Conservation (phyloP, 2,329 filamentous ascomycete species). For the Xylariaceae sp. region DNA sequence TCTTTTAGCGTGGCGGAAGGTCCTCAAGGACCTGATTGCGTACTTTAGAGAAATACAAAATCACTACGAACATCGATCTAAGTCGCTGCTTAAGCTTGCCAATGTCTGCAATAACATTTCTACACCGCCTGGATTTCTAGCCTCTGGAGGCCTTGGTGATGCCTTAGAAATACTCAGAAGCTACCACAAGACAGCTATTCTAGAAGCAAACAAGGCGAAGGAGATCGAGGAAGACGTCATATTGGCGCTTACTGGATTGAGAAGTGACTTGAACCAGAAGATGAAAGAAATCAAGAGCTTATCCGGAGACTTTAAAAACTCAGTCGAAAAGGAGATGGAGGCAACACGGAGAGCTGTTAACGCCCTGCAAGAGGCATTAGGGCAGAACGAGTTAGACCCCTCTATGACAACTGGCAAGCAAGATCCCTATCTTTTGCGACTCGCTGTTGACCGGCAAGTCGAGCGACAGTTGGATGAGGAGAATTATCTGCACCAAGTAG, state of each 20-base stretch:
- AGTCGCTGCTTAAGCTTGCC: constrained; percentile 80
- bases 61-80: constrained; percentile 85
- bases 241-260: constrained; percentile 79
- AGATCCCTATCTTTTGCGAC: constrained; percentile 86
- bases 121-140: constrained; percentile 76
- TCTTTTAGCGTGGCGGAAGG: constrained; percentile 82
- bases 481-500: constrained; percentile 90
- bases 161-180: constrained; percentile 79
- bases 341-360: constrained; percentile 79
- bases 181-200: constrained; percentile 80
- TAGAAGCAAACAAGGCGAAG: constrained; percentile 84
- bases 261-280: constrained; percentile 90
- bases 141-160: constrained; percentile 84
- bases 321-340: constrained; percentile 94
- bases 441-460: constrained; percentile 87
- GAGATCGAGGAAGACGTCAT: constrained; percentile 95
- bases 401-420: constrained; percentile 80
- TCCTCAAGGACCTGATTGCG: constrained; percentile 90
- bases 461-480: constrained; percentile 95
- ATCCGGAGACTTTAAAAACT: constrained; percentile 95
- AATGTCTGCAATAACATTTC: constrained; percentile 83
- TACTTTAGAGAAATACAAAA: constrained; percentile 93
- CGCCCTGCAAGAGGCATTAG: constrained; percentile 80
- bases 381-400: constrained; percentile 79
- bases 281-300: constrained; percentile 98